phyloP scores from a whole-genome alignment of 495 filamentous ascomycete species.

The Cercophora sp. region DNA sequence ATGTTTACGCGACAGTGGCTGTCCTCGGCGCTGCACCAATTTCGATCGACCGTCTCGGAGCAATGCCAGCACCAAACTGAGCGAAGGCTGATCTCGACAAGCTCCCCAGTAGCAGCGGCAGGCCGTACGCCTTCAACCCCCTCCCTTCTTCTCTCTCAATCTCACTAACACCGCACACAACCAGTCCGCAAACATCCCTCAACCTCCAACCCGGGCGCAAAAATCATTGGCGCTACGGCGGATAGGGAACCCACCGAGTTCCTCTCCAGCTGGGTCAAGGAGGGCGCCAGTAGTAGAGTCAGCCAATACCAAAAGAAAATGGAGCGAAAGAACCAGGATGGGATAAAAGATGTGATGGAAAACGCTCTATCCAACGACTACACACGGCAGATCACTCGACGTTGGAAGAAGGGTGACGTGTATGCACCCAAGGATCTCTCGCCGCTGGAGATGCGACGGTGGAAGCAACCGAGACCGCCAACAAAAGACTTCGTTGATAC shows the following conservation, averaged over 20 bases:
- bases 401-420: conserved; percentile 72
- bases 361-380: conserved; percentile 24
- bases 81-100: background rate
- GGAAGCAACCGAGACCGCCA: conserved; percentile 32
- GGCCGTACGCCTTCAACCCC: too few relatives aligned
- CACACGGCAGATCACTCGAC: conserved; percentile 45
- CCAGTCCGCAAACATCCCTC: too few relatives aligned
- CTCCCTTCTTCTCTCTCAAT: too few relatives aligned
- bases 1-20: conserved; percentile 13
- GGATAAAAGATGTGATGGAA: conserved; percentile 15
- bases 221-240: too few relatives aligned
- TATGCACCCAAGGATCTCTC: conserved; percentile 89
- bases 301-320: conserved; percentile 7
- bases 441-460: conserved; percentile 67
- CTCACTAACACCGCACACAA: too few relatives aligned
- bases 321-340: background rate
- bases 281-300: too few relatives aligned
- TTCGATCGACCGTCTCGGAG: conserved; percentile 9
- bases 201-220: too few relatives aligned
- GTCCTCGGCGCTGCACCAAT: conserved; percentile 12
- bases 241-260: too few relatives aligned
- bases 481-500: conserved; percentile 73
- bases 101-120: conserved; percentile 6
- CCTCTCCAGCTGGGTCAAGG: too few relatives aligned
- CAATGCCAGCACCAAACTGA: conserved; percentile 6